Base-by-base conservation (phyloP, 2,329 filamentous ascomycete genomes). In the Pseudocercospora pini-densiflorae region DNA sequence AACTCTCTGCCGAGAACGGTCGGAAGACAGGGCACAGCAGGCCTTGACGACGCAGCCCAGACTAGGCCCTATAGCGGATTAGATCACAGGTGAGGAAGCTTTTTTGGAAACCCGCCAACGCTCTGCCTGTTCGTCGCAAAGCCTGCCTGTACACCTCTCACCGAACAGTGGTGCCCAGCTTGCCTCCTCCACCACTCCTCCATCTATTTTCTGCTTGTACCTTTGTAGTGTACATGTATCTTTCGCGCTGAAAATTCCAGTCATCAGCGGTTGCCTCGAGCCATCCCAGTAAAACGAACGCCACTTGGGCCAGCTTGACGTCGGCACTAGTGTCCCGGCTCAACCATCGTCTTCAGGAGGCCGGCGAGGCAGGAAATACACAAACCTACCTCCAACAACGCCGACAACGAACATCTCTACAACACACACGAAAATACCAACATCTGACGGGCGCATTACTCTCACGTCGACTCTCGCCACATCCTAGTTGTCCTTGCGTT, bases 401-500 rank as follows among this genome's bases (percentile, higher is more conserved):
- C 57, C 58, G n/a, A 14, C 59, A 1, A 24, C 23, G 36, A 51
- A 16, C 40, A 23, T 23, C 29, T 33, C 31, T 12, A 36, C 62
- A 40, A 19, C 29, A 24, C 45, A 19, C 29, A 24, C 45, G 23
- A 14, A 23, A 24, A 21, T 7, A 24, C 49, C 19, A 12, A 24
- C 7, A 16, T 23, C 21, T 51, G 47, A 51, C 47, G 47, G 21
- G 47, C 47, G 47, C 47, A 51, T 51, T 9, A 19, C 23, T 27
- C 45, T 49, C 45, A 49, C 45, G 43, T 49, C 45, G 2, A 49
- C 45, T 16, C n/a, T 59, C 29, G 43, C 54, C 33, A 40, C 21
- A 60, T 40, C 62, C 40, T n/a, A 54, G 62, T n/a, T 60, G 51
- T 55, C 51, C 64, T 60, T 62, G 64, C 64, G 58, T 62, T 59